These are phyloP conservation scores for Diaporthe amygdali DNA, from an alignment of 2,329 filamentous ascomycete species.

Conservation along the genomic window DNA sequence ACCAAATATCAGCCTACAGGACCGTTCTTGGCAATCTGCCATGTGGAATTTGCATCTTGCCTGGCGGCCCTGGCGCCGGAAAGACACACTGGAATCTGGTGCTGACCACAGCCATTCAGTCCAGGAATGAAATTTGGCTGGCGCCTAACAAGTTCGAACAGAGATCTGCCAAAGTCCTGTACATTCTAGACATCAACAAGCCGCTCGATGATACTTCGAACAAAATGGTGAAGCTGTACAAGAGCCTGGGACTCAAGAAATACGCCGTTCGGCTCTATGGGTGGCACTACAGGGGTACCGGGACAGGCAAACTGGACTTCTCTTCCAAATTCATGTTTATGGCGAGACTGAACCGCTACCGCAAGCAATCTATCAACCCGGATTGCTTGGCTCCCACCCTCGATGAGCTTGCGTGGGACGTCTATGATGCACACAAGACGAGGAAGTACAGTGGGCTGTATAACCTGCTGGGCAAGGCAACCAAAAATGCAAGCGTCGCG, in stretches of 20 bases:
- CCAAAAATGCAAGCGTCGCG: slow-evolving; percentile 32
- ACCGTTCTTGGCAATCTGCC: slow-evolving; percentile 43
- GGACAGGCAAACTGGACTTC: slow-evolving; percentile 36
- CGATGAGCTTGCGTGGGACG: slow-evolving; percentile 49
- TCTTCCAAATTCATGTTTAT: slow-evolving; percentile 40
- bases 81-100: slow-evolving; percentile 54
- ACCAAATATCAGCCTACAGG: slow-evolving; percentile 44
- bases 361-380: slow-evolving; percentile 8
- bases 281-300: slow-evolving; percentile 43
- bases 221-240: slow-evolving; percentile 44
- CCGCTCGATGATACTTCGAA: slow-evolving; percentile 51
- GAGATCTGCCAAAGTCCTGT: slow-evolving; percentile 43
- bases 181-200: slow-evolving; percentile 53
- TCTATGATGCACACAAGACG: slow-evolving; percentile 42
- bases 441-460: slow-evolving; percentile 42
- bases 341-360: slow-evolving; percentile 21
- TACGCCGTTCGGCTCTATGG: slow-evolving; percentile 46
- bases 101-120: slow-evolving; percentile 36
- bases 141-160: slow-evolving; percentile 37
- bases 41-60: slow-evolving; percentile 49
- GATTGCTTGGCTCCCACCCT: slow-evolving; percentile 42
- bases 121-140: slow-evolving; percentile 28
- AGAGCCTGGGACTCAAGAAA: slow-evolving; percentile 39
- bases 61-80: slow-evolving; percentile 52
- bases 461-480: slow-evolving; percentile 31